phyloP scores from a whole-genome alignment of 2,329 filamentous ascomycete species.

The Neopestalotiopsis rosae region DNA sequence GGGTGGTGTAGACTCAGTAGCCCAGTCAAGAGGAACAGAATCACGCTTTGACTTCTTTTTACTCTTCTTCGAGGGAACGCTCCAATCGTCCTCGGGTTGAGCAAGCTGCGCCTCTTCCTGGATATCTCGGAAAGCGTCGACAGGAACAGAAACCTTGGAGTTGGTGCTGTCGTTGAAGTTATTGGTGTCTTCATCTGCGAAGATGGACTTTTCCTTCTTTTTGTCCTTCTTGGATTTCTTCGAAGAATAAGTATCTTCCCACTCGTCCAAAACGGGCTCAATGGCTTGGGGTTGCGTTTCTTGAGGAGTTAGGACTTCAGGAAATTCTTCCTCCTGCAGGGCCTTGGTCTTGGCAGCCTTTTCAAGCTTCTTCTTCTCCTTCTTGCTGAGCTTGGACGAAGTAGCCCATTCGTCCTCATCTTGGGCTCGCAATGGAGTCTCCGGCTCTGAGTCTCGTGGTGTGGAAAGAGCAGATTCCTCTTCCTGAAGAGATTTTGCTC shows the following conservation, averaged over 20 bases:
- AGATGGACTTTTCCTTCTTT: slow-evolving; percentile 31
- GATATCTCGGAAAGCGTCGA: slow-evolving; percentile 20
- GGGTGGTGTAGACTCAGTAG: slow-evolving; percentile 27
- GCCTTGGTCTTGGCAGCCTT: slow-evolving; percentile 40
- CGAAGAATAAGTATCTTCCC: slow-evolving; percentile 29
- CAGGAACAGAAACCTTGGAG: slow-evolving; percentile 22
- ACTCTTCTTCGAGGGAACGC: slow-evolving; percentile 32
- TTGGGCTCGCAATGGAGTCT: slow-evolving; percentile 27
- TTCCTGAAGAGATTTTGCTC: slow-evolving; percentile 30
- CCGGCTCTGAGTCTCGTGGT: slow-evolving; percentile 25
- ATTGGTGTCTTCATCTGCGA: slow-evolving; percentile 28
- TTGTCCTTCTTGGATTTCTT: slow-evolving; percentile 34
- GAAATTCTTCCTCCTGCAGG: slow-evolving; percentile 30
- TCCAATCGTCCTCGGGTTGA: slow-evolving; percentile 27
- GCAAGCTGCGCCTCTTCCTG: neutral
- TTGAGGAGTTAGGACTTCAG: slow-evolving; percentile 24
- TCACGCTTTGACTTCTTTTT: slow-evolving; percentile 37
- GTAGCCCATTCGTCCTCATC: slow-evolving; percentile 36
- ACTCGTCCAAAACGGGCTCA: slow-evolving; percentile 26
- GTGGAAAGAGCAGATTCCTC: slow-evolving; percentile 25
- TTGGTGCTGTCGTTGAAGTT: slow-evolving; percentile 23
- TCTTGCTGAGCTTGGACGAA: slow-evolving; percentile 38
- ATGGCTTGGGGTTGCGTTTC: slow-evolving; percentile 23
- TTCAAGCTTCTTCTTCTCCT: slow-evolving; percentile 49
- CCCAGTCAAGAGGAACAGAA: slow-evolving; percentile 35